A percentile compares a stretch with the other conserved stretches of the same genome.
Evolutionary conservation across 495 filamentous ascomycete genomes (phyloP).

Genomic region (Neurospora sp.): DNA sequence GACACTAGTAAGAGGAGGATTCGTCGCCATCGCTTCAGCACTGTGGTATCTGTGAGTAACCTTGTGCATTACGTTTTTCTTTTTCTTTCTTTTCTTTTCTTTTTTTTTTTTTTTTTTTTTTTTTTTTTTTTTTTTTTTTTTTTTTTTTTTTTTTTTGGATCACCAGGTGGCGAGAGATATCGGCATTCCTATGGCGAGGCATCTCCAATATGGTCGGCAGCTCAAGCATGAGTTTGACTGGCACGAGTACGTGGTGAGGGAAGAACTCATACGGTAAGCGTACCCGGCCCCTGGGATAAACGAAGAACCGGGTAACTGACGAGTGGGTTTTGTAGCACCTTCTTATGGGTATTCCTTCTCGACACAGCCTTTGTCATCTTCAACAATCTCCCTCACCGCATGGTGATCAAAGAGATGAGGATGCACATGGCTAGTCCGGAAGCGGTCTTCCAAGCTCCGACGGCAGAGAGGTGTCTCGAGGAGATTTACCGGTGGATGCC

Average conservation of each 20-base stretch:
- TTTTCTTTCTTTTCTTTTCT: no score
- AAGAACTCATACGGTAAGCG: slow-evolving; percentile 20
- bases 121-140: no score
- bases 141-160: not conserved
- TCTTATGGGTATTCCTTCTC: slow-evolving; percentile 19
- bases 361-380: slow-evolving; percentile 26
- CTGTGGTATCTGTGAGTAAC: slow-evolving; percentile 17
- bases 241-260: slow-evolving; percentile 17
- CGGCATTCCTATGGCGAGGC: slow-evolving; percentile 17
- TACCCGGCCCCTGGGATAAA: not conserved
- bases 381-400: slow-evolving; percentile 24
- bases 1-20: slow-evolving; percentile 19
- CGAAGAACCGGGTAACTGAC: not conserved
- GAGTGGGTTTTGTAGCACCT: slow-evolving; percentile 3
- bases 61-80: no score
- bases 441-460: slow-evolving; percentile 18
- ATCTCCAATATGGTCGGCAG: slow-evolving; percentile 14
- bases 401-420: slow-evolving; percentile 26
- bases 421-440: slow-evolving; percentile 24
- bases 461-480: slow-evolving; percentile 15
- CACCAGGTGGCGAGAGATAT: slow-evolving; percentile 17
- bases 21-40: slow-evolving; percentile 21
- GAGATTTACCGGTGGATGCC: slow-evolving; percentile 16
- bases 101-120: no score
- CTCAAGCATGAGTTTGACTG: slow-evolving; percentile 18